Evolutionary conservation across 768 basidiomycete genomes (phyloP).

Genomic region (Phanerochaete carnosa): DNA sequence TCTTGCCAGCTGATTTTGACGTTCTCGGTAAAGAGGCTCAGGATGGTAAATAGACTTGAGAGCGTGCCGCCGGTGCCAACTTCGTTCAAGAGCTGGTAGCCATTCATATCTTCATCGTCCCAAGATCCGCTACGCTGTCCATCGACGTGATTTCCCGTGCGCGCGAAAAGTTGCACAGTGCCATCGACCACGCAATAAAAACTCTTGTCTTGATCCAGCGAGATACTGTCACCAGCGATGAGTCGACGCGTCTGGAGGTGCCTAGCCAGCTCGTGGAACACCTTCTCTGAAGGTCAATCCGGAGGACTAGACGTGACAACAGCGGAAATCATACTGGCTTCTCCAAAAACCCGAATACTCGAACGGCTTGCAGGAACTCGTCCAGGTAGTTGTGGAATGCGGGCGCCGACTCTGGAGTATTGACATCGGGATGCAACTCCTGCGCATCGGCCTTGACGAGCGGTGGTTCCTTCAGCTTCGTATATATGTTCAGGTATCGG

Average conservation of each 20-base stretch:
- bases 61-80: conserved; percentile 94
- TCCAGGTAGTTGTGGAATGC: conserved; percentile 96
- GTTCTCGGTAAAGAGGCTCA: conserved; percentile 94
- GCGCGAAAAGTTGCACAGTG: conserved; percentile 90
- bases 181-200: conserved; percentile 99
- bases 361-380: conserved; percentile 93
- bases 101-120: conserved; percentile 89
- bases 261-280: conserved; percentile 95
- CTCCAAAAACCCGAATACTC: conserved; percentile 96
- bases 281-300: conserved; percentile 37
- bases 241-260: conserved; percentile 95
- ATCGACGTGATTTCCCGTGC: conserved; percentile 51
- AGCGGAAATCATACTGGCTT: conserved; percentile 67
- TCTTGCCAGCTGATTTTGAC: conserved; percentile 92
- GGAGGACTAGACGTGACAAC: neutral
- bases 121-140: conserved; percentile 51
- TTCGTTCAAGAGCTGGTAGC: conserved; percentile 94
- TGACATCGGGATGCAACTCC: conserved; percentile 90
- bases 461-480: conserved; percentile 76
- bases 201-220: conserved; percentile 86
- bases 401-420: conserved; percentile 65
- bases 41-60: conserved; percentile 94
- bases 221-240: conserved; percentile 92
- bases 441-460: conserved; percentile 80
- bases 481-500: conserved; percentile 73